These are phyloP conservation scores for Fusarium paranaense DNA, from an alignment of 2,329 filamentous ascomycete species.

Conservation along the genomic window DNA sequence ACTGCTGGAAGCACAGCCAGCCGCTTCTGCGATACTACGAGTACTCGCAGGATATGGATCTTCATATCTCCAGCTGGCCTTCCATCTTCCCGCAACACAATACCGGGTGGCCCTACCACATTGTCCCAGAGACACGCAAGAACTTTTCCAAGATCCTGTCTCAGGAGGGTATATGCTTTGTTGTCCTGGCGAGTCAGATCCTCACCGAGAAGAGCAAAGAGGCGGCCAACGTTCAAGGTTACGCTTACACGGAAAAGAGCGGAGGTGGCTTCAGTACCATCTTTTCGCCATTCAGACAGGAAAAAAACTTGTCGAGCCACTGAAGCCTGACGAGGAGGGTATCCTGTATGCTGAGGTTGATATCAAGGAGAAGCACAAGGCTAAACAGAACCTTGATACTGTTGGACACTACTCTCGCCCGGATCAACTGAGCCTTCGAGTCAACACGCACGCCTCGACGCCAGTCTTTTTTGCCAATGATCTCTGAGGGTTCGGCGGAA, in stretches of 20 bases:
- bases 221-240: background rate
- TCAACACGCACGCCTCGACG: background rate
- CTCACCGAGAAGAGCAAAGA: background rate
- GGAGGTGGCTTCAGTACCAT: background rate
- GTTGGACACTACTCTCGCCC: conserved; percentile 49
- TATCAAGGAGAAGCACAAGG: conserved; percentile 16
- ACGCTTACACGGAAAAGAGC: background rate
- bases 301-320: conserved; percentile 43
- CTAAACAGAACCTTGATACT: conserved; percentile 51
- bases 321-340: conserved; percentile 46
- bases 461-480: background rate
- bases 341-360: conserved; percentile 54
- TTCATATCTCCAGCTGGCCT: conserved; percentile 63
- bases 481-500: background rate
- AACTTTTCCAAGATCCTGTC: conserved; percentile 55
- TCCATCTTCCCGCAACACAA: conserved; percentile 53
- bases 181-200: conserved; percentile 47
- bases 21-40: conserved; percentile 60
- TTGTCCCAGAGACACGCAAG: background rate
- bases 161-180: conserved; percentile 65
- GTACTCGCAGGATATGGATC: conserved; percentile 55
- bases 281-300: conserved; percentile 23
- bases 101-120: background rate
- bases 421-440: conserved; percentile 51
- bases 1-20: conserved; percentile 63